These are phyloP conservation scores for Magnolia changhungtana DNA, from an alignment of 164 flowering plant genomes.

Conservation along the genomic window DNA sequence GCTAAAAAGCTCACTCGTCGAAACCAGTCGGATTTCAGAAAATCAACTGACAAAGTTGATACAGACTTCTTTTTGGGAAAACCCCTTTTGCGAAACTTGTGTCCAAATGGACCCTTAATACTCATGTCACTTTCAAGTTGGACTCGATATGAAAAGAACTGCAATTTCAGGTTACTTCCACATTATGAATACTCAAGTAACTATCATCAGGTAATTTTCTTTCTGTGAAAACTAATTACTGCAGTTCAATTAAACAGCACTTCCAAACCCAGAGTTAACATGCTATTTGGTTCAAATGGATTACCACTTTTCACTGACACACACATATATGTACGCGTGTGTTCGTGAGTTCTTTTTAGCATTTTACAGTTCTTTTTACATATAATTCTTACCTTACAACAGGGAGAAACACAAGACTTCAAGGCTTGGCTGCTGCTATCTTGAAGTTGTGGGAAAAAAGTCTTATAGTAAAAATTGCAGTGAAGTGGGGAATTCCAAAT, in stretches of 20 bases:
- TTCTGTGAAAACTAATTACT: background rate
- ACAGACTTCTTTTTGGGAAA: no score
- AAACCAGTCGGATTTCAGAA: no score
- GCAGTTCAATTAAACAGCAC: background rate
- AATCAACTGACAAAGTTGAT: no score
- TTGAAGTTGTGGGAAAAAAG: conserved; percentile 88
- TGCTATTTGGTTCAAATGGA: background rate
- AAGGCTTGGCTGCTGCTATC: conserved; percentile 88
- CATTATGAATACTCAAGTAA: background rate
- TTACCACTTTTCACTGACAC: background rate
- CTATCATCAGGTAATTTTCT: background rate
- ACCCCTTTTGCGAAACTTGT: no score
- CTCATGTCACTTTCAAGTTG: background rate
- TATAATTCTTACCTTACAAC: conserved; percentile 12
- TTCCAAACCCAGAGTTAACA: background rate
- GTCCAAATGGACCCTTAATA: no score
- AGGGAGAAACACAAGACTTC: conserved; percentile 85
- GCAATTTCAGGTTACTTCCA: background rate
- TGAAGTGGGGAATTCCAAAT: conserved; percentile 77
- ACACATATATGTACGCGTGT: no score
- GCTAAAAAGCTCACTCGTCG: no score
- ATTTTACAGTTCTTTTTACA: background rate
- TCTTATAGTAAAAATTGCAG: conserved; percentile 76
- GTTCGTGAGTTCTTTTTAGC: background rate
- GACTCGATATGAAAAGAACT: background rate